Evolutionary conservation across 108 stramenopile species (phyloP), one percentile per base, ranked within the genome.

Genomic region (Nitzschia palea): DNA sequence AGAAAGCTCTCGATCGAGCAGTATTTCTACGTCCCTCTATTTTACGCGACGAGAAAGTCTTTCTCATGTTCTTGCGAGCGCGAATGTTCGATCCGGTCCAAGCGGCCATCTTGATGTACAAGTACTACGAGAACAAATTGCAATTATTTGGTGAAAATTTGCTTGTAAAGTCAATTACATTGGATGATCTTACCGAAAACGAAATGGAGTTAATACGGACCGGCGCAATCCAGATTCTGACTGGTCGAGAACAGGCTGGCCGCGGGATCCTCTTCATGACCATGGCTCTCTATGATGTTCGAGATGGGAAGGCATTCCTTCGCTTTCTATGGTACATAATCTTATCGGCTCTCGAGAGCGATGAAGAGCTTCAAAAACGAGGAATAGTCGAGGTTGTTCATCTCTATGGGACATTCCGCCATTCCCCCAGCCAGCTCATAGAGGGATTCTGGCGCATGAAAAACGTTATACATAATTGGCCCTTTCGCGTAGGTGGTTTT

Each of bases 61-160:
- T 31, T 25, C 14, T 72, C 9, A 56, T 64, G 55, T 72, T 72
- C 26, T 2, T 72, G 36, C 53, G 71, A 2, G 62, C 71, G n/a
- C 33, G 35, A n/a, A 17, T 27, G 10, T 72, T 65, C 44, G 55
- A 72, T 18, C 28, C 45, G 5, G 8, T 29, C 1, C n/a, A n/a
- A 23, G 44, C 73, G 4, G 73, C 73, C 2, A 14, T 9, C 17
- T 35, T 44, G 4, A 45, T 74, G n/a, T 55, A 48, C 2, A 2
- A 32, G 0, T 57, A 54, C 33, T 74, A 59, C 20, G 57, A 66
- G 31, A 30, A 31, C 32, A 74, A 74, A 36, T 20, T 59, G 4
- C 37, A 74, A 26, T 33, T 74, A 27, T 74, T 66, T 53, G 73
- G 73, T 2, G 36, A 26, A 18, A 32, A 58, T 3, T 56, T 44